phyloP scores from a whole-genome alignment of 768 basidiomycete genomes.

The Ramaria sp. region DNA sequence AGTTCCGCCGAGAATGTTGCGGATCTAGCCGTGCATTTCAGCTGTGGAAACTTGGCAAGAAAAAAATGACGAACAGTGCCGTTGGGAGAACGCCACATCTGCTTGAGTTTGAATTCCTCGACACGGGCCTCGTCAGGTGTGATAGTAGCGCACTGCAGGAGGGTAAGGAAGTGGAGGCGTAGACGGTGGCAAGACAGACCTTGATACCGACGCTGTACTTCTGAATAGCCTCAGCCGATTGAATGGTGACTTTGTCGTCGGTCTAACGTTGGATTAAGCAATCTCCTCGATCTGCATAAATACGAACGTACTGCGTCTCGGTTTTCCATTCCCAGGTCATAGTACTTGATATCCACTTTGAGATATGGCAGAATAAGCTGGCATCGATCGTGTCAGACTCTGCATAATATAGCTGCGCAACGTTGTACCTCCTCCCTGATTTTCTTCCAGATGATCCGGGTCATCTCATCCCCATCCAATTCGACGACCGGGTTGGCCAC shows the following conservation, averaged over 20 bases:
- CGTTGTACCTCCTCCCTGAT: conserved; percentile 79
- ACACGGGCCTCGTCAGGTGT: conserved; percentile 97
- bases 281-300: neutral
- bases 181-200: neutral
- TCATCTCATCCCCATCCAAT: conserved; percentile 98
- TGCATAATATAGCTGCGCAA: neutral
- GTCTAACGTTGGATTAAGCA: conserved; percentile 42
- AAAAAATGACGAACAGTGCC: conserved; percentile 56
- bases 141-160: conserved; percentile 76
- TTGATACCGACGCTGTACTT: conserved; percentile 97
- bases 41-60: conserved; percentile 1
- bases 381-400: neutral
- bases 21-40: conserved; percentile 43
- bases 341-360: conserved; percentile 96
- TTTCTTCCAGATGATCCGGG: conserved; percentile 98
- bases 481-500: conserved; percentile 89
- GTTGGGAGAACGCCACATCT: conserved; percentile 98
- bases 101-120: conserved; percentile 93
- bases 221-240: conserved; percentile 89
- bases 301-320: conserved; percentile 57
- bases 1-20: conserved; percentile 96
- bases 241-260: conserved; percentile 85
- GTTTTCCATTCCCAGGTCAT: conserved; percentile 89
- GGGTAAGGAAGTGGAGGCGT: neutral
- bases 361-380: conserved; percentile 94